Conservation (phyloP, 495 filamentous ascomycete species). For the Oleoguttula mirabilis region DNA sequence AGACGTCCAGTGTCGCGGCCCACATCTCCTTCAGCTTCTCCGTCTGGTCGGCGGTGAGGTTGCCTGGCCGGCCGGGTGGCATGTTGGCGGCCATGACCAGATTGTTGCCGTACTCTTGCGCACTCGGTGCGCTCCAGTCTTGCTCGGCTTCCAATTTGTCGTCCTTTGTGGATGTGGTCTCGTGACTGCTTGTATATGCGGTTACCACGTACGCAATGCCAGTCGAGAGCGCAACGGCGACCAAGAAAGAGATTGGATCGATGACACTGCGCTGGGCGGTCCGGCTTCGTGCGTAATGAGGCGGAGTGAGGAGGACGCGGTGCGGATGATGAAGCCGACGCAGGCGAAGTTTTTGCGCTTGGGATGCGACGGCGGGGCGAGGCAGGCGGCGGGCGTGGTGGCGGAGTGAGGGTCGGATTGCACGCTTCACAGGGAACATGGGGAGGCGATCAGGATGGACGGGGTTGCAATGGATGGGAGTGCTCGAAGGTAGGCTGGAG, state of each 20-base stretch:
- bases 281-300: no score
- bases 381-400: background rate
- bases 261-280: slow-evolving; percentile 6
- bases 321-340: no score
- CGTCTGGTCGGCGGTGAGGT: slow-evolving; percentile 78
- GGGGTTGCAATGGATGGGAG: no score
- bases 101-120: slow-evolving; percentile 3
- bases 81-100: slow-evolving; percentile 32
- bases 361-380: background rate
- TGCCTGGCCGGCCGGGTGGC: slow-evolving; percentile 70
- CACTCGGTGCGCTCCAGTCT: background rate
- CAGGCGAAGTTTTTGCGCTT: background rate
- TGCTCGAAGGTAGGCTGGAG: no score
- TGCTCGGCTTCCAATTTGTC: background rate
- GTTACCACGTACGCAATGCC: slow-evolving; percentile 12
- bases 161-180: background rate
- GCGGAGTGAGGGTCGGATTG: background rate
- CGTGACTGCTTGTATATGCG: background rate
- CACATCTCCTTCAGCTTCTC: slow-evolving; percentile 81
- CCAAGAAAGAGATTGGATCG: slow-evolving; percentile 7
- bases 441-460: no score
- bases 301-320: background rate
- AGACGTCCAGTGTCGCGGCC: slow-evolving; percentile 64
- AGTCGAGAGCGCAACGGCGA: background rate
- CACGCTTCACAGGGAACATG: background rate